A percentile compares a stretch with the other conserved stretches of the same genome.
phyloP scores from a whole-genome alignment of 768 basidiomycete species.

The Epithele typhae region DNA sequence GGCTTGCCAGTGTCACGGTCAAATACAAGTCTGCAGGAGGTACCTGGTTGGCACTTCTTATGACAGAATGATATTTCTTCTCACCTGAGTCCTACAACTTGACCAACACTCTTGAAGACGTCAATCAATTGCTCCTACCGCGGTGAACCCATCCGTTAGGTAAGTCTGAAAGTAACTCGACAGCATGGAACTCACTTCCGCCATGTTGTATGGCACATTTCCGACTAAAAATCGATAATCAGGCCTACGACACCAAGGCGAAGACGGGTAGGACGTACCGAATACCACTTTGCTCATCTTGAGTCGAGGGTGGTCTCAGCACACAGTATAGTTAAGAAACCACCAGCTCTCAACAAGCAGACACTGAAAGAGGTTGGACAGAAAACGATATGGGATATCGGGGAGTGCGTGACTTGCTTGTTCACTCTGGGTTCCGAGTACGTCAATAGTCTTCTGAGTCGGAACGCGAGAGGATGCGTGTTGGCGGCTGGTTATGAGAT shows the following conservation, averaged over 20 bases:
- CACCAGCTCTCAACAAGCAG: no score
- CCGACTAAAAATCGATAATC: constrained; percentile 48
- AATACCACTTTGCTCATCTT: constrained; percentile 24
- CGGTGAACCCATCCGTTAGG: no score
- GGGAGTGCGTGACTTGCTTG: no score
- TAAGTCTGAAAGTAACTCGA: not conserved
- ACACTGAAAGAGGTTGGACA: no score
- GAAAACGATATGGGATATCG: no score
- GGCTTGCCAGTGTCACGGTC: constrained; percentile 94
- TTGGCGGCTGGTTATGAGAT: no score
- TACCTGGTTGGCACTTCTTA: no score
- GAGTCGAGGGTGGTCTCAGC: no score
- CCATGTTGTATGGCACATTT: constrained; percentile 90
- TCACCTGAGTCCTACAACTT: constrained; percentile 85
- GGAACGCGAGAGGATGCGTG: no score
- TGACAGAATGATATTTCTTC: not conserved
- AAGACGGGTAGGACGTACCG: constrained; percentile 40
- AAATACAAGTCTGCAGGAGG: constrained; percentile 63
- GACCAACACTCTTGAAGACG: constrained; percentile 84
- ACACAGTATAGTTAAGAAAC: no score
- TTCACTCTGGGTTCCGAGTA: no score
- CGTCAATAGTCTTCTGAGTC: no score
- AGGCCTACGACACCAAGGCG: not conserved
- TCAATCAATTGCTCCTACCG: constrained; percentile 86
- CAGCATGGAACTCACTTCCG: constrained; percentile 45